phyloP scores from a whole-genome alignment of 257 asterid species.

The Capsicum pubescens region DNA sequence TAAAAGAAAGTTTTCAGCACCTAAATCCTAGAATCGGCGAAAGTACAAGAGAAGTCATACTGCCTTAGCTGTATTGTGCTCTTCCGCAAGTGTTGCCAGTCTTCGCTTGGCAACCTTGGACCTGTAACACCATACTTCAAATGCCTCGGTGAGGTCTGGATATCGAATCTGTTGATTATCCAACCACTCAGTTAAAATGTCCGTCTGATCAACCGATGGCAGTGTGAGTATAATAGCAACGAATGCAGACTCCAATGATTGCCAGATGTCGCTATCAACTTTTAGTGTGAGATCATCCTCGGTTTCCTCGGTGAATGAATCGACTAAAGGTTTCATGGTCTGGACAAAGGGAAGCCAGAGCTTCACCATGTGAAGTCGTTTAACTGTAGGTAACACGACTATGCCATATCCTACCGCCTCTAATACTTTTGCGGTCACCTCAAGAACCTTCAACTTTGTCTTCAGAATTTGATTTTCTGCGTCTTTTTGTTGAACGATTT shows the following conservation, averaged over 20 bases:
- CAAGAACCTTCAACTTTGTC: constrained; percentile 60
- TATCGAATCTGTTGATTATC: constrained; percentile 57
- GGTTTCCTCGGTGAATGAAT: constrained; percentile 47
- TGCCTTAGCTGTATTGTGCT: constrained; percentile 39
- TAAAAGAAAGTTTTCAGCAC: background rate
- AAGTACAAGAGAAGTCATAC: constrained; percentile 37
- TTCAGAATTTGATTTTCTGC: constrained; percentile 34
- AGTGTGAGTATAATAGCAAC: constrained; percentile 71
- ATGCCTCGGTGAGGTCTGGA: constrained; percentile 89
- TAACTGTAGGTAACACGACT: constrained; percentile 54
- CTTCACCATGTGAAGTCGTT: constrained; percentile 59
- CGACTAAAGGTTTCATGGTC: constrained; percentile 55
- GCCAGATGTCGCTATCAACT: constrained; percentile 75
- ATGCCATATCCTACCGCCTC: constrained; percentile 68
- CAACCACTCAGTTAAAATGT: constrained; percentile 76
- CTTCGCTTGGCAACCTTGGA: constrained; percentile 81
- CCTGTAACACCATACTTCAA: constrained; percentile 91
- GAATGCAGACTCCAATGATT: constrained; percentile 72
- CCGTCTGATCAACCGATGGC: constrained; percentile 81
- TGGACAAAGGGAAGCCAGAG: constrained; percentile 76
- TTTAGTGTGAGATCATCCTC: constrained; percentile 50
- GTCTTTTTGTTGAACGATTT: constrained; percentile 44
- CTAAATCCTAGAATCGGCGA: constrained; percentile 22
- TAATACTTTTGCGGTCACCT: constrained; percentile 62
- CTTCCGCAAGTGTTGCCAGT: constrained; percentile 52